Conservation (phyloP, 2,329 filamentous ascomycete genomes). For the Elsinoe australis region DNA sequence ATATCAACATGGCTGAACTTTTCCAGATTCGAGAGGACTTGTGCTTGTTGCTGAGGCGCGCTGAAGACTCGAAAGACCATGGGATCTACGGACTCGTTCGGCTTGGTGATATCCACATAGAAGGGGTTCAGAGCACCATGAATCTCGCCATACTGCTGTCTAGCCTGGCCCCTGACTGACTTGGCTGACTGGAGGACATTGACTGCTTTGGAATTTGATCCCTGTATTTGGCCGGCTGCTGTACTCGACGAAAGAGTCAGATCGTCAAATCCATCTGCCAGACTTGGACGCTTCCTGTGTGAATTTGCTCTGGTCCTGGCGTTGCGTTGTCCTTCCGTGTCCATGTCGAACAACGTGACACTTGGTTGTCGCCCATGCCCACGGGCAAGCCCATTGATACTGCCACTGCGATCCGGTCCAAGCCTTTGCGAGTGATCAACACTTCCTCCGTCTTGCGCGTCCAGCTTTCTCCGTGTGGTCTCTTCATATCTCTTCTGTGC, state of each 20-base stretch:
- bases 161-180: constrained; percentile 75
- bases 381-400: constrained; percentile 33
- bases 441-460: constrained; percentile 44
- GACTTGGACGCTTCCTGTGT: constrained; percentile 26
- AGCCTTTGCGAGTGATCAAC: constrained; percentile 35
- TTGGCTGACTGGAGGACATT: constrained; percentile 61
- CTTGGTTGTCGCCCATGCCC: constrained; percentile 28
- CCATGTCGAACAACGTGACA: constrained; percentile 67
- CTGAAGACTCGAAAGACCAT: constrained; percentile 79
- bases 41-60: constrained; percentile 83
- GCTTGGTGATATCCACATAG: constrained; percentile 71
- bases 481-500: constrained; percentile 76
- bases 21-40: constrained; percentile 74
- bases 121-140: constrained; percentile 84
- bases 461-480: constrained; percentile 48
- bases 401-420: constrained; percentile 30
- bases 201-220: constrained; percentile 52
- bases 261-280: constrained; percentile 72
- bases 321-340: constrained; percentile 57
- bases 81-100: constrained; percentile 68
- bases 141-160: constrained; percentile 83
- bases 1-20: constrained; percentile 75
- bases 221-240: constrained; percentile 16
- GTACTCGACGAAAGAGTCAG: constrained; percentile 49
- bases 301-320: constrained; percentile 20